Base-by-base conservation (phyloP, 2,329 filamentous ascomycete species). In the Phialophora macrospora region DNA sequence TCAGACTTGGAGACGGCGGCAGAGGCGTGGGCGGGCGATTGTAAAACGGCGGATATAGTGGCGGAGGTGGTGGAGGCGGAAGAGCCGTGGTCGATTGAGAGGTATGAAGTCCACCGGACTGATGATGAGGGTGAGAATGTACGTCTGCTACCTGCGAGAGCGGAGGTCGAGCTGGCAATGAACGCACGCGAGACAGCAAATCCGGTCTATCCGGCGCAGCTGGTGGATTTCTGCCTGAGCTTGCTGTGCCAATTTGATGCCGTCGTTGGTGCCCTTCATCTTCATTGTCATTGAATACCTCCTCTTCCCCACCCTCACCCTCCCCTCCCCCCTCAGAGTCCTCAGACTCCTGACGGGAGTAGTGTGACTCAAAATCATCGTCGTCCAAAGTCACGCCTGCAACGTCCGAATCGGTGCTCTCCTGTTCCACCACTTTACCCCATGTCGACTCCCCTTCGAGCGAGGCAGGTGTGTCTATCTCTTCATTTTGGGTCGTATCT, bases 1-100 rank as follows among this genome's bases (percentile, higher is more conserved):
- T 98, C 70, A 99, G 81, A 1, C 92, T 96, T 0, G 95, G 95
- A 0, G 93, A 97, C 0, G 94, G 94, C 0, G 95, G 95, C 0
- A 98, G 83, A 2, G 95, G 94, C 1, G 93, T 97, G 0, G 95
- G 95, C n/a, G 95, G 95, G 2, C 94, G 88, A 70, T 96, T 96
- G 82, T 99, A 99, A 82, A 98, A 98, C 17, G 95, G 95, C 28
- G 95, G 95, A 85, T 86, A 76, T 89, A 90, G 69, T 77, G 82
- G 54, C 73, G 73, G 72, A 78, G 78, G 65, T 79, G 79, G 68
- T 77, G 79, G 34, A 80, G 77, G 32, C 77, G 80, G 32, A 74
- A 76, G 55, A 20, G 67, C 63, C 6, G 68, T 68, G 2, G 67
- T 63, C 38, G 71, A 68, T 54, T 68, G 62, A n/a, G 67, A 69